Evolutionary conservation across 352 stramenopile genomes (phyloP), one percentile per base, ranked within the genome.

Genomic region (Aphanomyces stellatus): DNA sequence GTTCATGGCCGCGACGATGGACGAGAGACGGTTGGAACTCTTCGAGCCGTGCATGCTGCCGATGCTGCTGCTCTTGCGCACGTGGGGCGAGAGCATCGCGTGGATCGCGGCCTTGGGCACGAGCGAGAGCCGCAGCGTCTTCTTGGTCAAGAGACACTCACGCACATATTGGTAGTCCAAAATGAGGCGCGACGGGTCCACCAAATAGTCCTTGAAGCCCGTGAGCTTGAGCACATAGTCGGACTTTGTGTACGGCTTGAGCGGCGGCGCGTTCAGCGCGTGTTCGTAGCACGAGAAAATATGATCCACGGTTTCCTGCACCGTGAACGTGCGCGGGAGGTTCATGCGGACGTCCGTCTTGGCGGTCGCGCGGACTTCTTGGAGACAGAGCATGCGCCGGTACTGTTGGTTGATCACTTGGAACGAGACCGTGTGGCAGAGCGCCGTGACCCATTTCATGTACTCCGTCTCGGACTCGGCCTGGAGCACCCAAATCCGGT

Each of bases 221-320:
- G 79, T 95, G 30, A 95, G 86, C 70, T 95, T 95, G 33, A 95
- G 70, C 56, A 88, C 75, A 62, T 92, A 95, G 70, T 95, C 81
- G 33, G 74, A 77, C 7, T 82, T 81, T 40, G 90, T 80, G 70
- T 92, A 94, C 8, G 85, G 82, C 41, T 74, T 74, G 63, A 94
- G 71, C 7, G 85, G 83, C 0, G 82, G 82, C 0, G 85, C 83
- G 69, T 94, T 83, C 3, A 92, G 69, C 10, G 76, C 77, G 65
- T 89, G 79, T 65, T 89, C 83, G 77, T 94, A 94, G 65, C 82
- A 94, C 60, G 90, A 88, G 68, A 94, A 94, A 27, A 94, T 94
- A 59, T 91, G 82, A 74, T 94, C 85, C 28, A 94, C 82, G 70
- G 91, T 91, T 70, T 92, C 81, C 5, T 84, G 82, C 24, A 94